Conservation (phyloP, 2,329 filamentous ascomycete species). For the Nigrospora oryzae region DNA sequence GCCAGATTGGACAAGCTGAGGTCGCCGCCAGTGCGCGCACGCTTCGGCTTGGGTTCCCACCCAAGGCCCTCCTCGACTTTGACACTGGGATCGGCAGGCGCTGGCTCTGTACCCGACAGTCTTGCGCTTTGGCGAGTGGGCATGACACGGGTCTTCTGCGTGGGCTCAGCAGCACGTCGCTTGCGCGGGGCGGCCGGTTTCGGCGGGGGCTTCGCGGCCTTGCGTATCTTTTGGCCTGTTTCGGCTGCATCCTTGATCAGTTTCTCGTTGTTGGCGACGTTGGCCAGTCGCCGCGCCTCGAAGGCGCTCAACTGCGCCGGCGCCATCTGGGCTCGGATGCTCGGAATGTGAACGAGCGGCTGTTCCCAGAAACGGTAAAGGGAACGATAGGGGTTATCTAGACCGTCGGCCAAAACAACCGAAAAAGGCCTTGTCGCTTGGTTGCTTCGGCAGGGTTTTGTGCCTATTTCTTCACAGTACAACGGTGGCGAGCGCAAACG, state of each 20-base stretch:
- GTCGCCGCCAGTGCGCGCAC: conserved; percentile 40
- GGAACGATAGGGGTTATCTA: too few species aligned
- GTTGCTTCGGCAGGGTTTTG: too few species aligned
- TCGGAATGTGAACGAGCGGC: too few species aligned
- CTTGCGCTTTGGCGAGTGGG: conserved; percentile 51
- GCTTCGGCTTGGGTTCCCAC: conserved; percentile 46
- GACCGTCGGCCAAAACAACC: too few species aligned
- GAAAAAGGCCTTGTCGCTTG: too few species aligned
- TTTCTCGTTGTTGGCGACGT: conserved; percentile 74
- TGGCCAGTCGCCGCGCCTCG: conserved; percentile 75
- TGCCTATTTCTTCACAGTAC: too few species aligned
- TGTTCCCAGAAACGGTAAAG: too few species aligned
- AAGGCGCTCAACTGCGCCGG: conserved; percentile 62
- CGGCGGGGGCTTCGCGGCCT: conserved; percentile 40
- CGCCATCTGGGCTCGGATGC: background rate
- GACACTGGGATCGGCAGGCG: conserved; percentile 40
- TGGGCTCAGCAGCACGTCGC: conserved; percentile 30
- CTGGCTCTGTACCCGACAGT: conserved; percentile 40
- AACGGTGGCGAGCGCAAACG: too few species aligned
- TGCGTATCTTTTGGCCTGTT: conserved; percentile 61
- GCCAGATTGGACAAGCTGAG: conserved; percentile 69
- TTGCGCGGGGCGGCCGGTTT: conserved; percentile 31
- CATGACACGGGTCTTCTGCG: conserved; percentile 37
- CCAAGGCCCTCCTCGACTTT: conserved; percentile 17
- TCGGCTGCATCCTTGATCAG: conserved; percentile 70